Conservation (phyloP, 176 grass and related monocot species). For the Ampelocalamus luodianensis region DNA sequence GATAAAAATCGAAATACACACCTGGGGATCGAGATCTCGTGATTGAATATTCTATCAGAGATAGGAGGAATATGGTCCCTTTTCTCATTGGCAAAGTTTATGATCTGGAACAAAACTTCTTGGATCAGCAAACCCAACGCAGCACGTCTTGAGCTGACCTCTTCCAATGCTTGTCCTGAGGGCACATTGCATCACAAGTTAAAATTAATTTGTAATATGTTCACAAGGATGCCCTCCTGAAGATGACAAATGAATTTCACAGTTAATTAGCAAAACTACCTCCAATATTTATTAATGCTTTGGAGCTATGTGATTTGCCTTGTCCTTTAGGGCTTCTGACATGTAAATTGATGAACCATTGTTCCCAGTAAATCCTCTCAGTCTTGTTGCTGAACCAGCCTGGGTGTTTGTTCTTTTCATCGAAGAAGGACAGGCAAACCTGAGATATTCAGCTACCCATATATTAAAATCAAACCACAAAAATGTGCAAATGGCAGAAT, state of each 20-base stretch:
- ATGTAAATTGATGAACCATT: constrained; percentile 92
- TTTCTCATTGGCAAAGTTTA: constrained; percentile 92
- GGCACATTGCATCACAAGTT: constrained; percentile 30
- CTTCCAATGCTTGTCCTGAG: constrained; percentile 72
- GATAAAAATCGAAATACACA: constrained; percentile 42
- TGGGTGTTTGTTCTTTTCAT: constrained; percentile 77
- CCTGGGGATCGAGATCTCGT: constrained; percentile 91
- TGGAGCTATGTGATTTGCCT: constrained; percentile 61
- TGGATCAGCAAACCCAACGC: constrained; percentile 68
- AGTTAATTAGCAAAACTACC: constrained; percentile 48
- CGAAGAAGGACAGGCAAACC: constrained; percentile 86
- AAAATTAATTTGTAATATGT: not conserved
- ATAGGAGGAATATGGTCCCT: constrained; percentile 86
- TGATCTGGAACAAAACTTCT: constrained; percentile 86
- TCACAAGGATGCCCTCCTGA: not conserved
- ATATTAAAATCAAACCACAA: constrained; percentile 29
- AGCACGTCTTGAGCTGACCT: constrained; percentile 67
- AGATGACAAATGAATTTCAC: not conserved
- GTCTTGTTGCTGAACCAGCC: constrained; percentile 88
- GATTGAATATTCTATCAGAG: constrained; percentile 83
- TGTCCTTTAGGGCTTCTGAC: constrained; percentile 63
- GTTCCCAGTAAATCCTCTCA: constrained; percentile 61
- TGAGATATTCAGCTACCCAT: constrained; percentile 36
- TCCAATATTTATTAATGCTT: constrained; percentile 51
- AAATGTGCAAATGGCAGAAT: not conserved